phyloP scores from a whole-genome alignment of 1,284 basidiomycete genomes.

The Cerioporus squamosus region DNA sequence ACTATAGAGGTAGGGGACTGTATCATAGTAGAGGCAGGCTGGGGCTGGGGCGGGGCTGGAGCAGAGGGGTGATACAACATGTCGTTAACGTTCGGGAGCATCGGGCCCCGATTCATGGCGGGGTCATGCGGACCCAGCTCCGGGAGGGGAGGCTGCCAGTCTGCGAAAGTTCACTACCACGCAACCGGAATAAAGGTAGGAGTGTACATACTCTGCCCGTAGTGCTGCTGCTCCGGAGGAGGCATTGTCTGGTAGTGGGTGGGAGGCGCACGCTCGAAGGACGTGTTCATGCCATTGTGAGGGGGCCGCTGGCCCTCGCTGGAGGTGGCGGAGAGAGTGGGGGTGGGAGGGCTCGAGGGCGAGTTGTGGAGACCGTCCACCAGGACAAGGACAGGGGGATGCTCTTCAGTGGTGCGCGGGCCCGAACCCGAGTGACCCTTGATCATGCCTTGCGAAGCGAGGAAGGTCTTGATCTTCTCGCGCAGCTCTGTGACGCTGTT shows the following conservation, averaged over 20 bases:
- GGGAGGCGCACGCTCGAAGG: constrained; percentile 46
- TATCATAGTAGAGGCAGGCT: constrained; percentile 40
- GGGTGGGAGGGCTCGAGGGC: constrained; percentile 57
- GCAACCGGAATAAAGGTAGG: constrained; percentile 21
- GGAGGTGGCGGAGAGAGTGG: constrained; percentile 50
- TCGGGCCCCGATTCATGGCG: constrained; percentile 38
- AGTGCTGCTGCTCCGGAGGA: constrained; percentile 29
- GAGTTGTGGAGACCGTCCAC: constrained; percentile 50
- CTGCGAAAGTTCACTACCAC: constrained; percentile 36
- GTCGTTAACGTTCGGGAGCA: constrained; percentile 41
- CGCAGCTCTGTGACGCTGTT: constrained; percentile 67
- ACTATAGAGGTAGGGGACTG: constrained; percentile 40
- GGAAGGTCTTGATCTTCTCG: constrained; percentile 76
- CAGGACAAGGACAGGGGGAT: constrained; percentile 58
- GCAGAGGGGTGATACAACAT: constrained; percentile 41
- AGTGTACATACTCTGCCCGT: constrained; percentile 37
- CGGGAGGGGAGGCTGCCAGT: constrained; percentile 40
- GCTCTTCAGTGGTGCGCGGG: constrained; percentile 56
- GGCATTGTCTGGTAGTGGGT: constrained; percentile 33
- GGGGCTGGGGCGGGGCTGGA: constrained; percentile 31
- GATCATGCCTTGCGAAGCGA: constrained; percentile 82
- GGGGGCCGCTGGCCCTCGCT: constrained; percentile 45
- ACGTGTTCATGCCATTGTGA: constrained; percentile 38
- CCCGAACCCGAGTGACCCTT: constrained; percentile 79
- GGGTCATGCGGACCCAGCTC: constrained; percentile 42